These are phyloP conservation scores for Pascua sp. DNA, from an alignment of 1,284 basidiomycete genomes.

Conservation along the genomic window DNA sequence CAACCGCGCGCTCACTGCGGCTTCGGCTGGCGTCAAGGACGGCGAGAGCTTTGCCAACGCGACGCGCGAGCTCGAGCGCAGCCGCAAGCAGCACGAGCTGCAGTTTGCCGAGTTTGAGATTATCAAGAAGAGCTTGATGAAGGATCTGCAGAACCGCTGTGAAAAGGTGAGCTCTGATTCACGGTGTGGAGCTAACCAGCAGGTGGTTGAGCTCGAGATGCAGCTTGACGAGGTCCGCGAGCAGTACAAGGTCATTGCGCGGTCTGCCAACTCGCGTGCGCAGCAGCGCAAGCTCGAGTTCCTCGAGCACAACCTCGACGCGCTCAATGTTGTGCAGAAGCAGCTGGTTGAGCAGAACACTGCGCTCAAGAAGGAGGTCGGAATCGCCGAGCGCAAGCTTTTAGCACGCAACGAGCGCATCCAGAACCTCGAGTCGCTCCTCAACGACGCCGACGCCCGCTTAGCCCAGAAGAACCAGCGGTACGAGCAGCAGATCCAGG, in stretches of 20 bases:
- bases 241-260: conserved; percentile 97
- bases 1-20: conserved; percentile 94
- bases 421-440: conserved; percentile 84
- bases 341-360: conserved; percentile 99
- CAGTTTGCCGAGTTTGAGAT: conserved; percentile 98
- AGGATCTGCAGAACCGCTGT: conserved; percentile 97
- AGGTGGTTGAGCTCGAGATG: conserved; percentile 99
- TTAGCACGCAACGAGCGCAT: conserved; percentile 96
- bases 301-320: conserved; percentile 94
- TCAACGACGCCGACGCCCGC: conserved; percentile 90
- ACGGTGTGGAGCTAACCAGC: conserved; percentile 11
- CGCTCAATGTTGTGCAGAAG: conserved; percentile 93
- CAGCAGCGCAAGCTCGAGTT: conserved; percentile 99
- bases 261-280: conserved; percentile 94
- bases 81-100: conserved; percentile 92
- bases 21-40: conserved; percentile 92
- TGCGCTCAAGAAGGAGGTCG: conserved; percentile 94
- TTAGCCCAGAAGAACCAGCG: conserved; percentile 89
- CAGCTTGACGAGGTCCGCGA: conserved; percentile 98
- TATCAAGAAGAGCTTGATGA: conserved; percentile 98
- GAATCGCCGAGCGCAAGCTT: conserved; percentile 92
- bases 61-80: conserved; percentile 93
- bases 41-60: conserved; percentile 94
- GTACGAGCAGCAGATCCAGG: conserved; percentile 87
- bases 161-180: conserved; percentile 74